Conservation (phyloP, 1,139 yeast species). For the Yamadazyma songkhlaensis region DNA sequence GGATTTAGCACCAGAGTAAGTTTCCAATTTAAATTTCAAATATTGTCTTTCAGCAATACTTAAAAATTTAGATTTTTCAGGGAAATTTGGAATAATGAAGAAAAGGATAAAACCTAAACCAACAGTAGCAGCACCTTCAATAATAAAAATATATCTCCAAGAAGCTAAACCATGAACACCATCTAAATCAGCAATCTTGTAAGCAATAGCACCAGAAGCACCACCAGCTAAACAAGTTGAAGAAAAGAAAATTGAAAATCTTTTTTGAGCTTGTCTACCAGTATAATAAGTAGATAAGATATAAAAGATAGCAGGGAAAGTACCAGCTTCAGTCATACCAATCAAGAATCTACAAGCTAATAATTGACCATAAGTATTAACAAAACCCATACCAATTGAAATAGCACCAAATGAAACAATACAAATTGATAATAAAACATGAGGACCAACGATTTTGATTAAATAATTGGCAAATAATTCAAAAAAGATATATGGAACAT, state of each 20-base stretch:
- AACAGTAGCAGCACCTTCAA: constrained; percentile 70
- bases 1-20: constrained; percentile 49
- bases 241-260: constrained; percentile 65
- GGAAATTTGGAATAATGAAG: constrained; percentile 52
- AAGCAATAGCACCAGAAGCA: constrained; percentile 43
- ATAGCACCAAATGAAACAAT: constrained; percentile 61
- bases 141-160: constrained; percentile 77
- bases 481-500: constrained; percentile 66
- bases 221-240: constrained; percentile 44
- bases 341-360: constrained; percentile 61
- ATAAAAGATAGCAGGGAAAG: constrained; percentile 74
- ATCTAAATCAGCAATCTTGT: constrained; percentile 37
- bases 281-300: constrained; percentile 56
- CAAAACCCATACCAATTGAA: constrained; percentile 66
- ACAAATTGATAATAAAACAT: constrained; percentile 56
- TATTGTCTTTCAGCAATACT: constrained; percentile 45
- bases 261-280: constrained; percentile 61
- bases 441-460: constrained; percentile 61
- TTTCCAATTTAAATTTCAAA: constrained; percentile 52
- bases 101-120: constrained; percentile 57
- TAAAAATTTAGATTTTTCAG: constrained; percentile 52
- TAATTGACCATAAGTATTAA: constrained; percentile 54
- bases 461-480: constrained; percentile 67
- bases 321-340: constrained; percentile 66
- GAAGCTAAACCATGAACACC: constrained; percentile 39